Evolutionary conservation across 2,329 filamentous ascomycete genomes (phyloP).

Genomic region (Dactylellina haptotyla): DNA sequence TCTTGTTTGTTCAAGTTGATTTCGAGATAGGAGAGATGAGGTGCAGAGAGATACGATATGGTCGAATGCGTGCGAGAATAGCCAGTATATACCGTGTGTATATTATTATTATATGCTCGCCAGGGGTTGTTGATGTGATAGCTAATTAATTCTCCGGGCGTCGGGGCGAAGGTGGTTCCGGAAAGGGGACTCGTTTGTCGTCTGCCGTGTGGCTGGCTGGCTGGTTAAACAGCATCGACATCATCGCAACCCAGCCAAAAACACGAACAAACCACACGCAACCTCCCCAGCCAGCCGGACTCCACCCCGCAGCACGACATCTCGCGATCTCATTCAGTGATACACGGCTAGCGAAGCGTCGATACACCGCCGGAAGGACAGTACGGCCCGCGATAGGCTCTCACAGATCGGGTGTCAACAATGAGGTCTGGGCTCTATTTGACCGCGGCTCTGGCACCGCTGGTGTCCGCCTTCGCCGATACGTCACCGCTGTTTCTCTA

Average conservation of each 20-base stretch:
- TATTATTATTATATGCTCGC: slow-evolving; percentile 3
- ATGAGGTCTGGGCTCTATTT: slow-evolving; percentile 48
- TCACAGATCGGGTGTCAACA: slow-evolving; percentile 2
- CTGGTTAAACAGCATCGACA: slow-evolving; percentile 53
- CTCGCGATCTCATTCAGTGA: slow-evolving; percentile 6
- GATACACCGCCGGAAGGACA: too few species aligned
- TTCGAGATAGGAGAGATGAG: not conserved
- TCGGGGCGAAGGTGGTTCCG: slow-evolving; percentile 13
- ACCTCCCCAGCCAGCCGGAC: not conserved
- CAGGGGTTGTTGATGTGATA: slow-evolving; percentile 8
- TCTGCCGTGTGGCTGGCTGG: slow-evolving; percentile 46
- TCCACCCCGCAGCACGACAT: not conserved
- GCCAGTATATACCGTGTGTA: not conserved
- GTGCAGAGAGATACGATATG: not conserved
- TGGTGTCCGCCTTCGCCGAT: slow-evolving; percentile 75
- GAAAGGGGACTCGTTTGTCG: not conserved
- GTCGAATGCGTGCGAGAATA: too few species aligned
- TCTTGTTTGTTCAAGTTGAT: too few species aligned
- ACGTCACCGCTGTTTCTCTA: slow-evolving; percentile 90
- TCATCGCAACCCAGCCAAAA: slow-evolving; percentile 54
- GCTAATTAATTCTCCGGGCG: slow-evolving; percentile 44
- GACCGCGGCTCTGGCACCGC: slow-evolving; percentile 43
- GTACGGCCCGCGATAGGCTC: not conserved
- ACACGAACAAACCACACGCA: slow-evolving; percentile 19
- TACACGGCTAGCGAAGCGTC: too few species aligned